These are phyloP conservation scores for Huntiella bhutanensis DNA, from an alignment of 2,329 filamentous ascomycete species.

Conservation along the genomic window DNA sequence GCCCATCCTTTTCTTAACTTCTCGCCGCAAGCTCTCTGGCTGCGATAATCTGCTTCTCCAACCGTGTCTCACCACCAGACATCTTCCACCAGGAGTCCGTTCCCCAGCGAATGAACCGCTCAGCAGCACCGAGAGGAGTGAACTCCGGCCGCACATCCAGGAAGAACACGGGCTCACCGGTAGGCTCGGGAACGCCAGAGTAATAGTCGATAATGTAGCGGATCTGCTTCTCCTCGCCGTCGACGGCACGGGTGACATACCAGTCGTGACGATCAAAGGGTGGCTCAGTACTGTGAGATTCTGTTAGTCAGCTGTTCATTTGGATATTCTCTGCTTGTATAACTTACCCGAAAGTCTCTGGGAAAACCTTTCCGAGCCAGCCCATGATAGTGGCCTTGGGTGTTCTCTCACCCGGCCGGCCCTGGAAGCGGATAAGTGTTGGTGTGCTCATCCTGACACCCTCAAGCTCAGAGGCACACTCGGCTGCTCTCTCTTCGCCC, in stretches of 20 bases:
- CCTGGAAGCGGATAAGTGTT: conserved; percentile 70
- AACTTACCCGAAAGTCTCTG: conserved; percentile 55
- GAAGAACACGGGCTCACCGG: conserved; percentile 85
- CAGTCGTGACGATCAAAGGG: conserved; percentile 97
- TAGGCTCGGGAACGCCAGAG: conserved; percentile 59
- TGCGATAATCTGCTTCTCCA: not conserved
- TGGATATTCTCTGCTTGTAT: not conserved
- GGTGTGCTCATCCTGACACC: conserved; percentile 37
- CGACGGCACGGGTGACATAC: conserved; percentile 61
- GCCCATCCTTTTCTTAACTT: too few relatives aligned
- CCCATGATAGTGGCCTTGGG: conserved; percentile 79
- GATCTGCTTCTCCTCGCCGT: conserved; percentile 54
- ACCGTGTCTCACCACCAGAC: conserved; percentile 36
- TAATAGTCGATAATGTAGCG: conserved; percentile 98
- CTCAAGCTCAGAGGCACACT: conserved; percentile 14
- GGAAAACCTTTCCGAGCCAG: conserved; percentile 60
- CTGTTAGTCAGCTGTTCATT: conserved; percentile 12
- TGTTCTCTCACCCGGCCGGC: conserved; percentile 71
- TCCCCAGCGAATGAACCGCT: conserved; percentile 73
- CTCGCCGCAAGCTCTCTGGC: conserved; percentile 1
- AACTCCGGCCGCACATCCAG: conserved; percentile 84
- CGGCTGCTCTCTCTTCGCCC: conserved; percentile 44
- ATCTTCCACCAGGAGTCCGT: conserved; percentile 90
- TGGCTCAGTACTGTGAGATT: conserved; percentile 44
- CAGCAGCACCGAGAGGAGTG: conserved; percentile 59